Percentiles rank a stretch among this genome's conserved stretches.
Conservation (phyloP, 192 early-diverging fungal species). For the Coemansia sp. region DNA sequence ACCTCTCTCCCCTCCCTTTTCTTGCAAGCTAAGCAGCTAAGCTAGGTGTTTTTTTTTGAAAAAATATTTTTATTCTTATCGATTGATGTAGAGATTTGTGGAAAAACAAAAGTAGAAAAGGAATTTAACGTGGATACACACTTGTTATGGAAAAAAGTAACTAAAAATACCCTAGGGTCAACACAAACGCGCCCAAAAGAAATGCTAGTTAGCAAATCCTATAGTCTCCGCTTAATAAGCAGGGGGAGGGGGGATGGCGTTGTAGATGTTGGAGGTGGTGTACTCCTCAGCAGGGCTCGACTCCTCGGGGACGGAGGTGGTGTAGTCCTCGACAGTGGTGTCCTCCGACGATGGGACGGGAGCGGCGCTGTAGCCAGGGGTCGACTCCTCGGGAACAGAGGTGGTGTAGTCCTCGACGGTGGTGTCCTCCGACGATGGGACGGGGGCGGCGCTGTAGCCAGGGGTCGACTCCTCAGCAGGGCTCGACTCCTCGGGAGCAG, state of each 20-base stretch:
- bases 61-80: background rate
- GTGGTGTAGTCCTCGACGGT: no score
- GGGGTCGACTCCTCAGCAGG: no score
- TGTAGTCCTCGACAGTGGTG: conserved; percentile 11
- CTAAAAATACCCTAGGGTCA: no score
- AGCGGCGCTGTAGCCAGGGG: conserved; percentile 1
- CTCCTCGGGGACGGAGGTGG: background rate
- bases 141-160: no score
- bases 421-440: conserved; percentile 6
- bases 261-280: background rate
- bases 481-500: background rate
- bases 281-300: no score
- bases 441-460: background rate
- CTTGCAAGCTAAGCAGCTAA: no score
- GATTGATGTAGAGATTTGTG: background rate
- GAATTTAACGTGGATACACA: background rate
- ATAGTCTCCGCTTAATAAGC: no score
- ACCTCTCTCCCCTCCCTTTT: no score
- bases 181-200: no score
- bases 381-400: no score
- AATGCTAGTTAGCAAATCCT: no score
- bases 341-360: background rate
- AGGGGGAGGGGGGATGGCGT: background rate
- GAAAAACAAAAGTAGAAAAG: background rate
- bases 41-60: background rate